Evolutionary conservation across 106 monocot species (phyloP).

Genomic region (Allium fistulosum): DNA sequence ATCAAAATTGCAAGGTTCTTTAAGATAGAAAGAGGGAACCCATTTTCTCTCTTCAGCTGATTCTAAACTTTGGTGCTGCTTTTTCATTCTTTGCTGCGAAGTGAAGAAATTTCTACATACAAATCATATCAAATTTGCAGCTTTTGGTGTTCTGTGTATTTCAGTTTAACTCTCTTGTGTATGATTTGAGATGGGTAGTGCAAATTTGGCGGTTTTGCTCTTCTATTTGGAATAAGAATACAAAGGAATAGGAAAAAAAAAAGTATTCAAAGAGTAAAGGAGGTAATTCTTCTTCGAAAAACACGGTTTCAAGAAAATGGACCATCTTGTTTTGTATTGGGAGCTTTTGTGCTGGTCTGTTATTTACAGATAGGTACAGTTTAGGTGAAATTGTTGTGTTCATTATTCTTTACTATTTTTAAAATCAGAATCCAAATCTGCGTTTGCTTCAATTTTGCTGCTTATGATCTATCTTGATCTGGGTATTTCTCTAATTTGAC

Average conservation of each 20-base stretch:
- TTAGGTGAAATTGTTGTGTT: background rate
- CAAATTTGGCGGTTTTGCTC: background rate
- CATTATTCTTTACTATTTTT: background rate
- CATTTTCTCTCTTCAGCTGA: too few species aligned
- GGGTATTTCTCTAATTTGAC: background rate
- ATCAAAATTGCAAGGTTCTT: too few species aligned
- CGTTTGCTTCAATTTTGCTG: background rate
- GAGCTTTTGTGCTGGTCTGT: conserved; percentile 51
- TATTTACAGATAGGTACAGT: conserved; percentile 44
- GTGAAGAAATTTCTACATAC: background rate
- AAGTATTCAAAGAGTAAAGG: conserved; percentile 6
- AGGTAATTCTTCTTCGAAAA: conserved; percentile 7
- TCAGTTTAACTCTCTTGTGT: background rate
- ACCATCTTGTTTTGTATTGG: conserved; percentile 46
- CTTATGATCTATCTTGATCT: background rate
- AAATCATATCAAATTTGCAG: background rate
- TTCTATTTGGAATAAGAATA: background rate
- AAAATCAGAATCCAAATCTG: background rate
- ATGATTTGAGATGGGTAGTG: conserved; percentile 2
- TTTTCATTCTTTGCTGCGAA: conserved; percentile 5
- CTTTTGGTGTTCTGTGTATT: background rate
- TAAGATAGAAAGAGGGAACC: too few species aligned
- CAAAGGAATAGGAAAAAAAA: background rate
- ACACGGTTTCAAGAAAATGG: conserved; percentile 43
- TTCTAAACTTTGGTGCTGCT: background rate